Evolutionary conservation across 805 yeast genomes (phyloP).

Genomic region (Osmozyma mogii): DNA sequence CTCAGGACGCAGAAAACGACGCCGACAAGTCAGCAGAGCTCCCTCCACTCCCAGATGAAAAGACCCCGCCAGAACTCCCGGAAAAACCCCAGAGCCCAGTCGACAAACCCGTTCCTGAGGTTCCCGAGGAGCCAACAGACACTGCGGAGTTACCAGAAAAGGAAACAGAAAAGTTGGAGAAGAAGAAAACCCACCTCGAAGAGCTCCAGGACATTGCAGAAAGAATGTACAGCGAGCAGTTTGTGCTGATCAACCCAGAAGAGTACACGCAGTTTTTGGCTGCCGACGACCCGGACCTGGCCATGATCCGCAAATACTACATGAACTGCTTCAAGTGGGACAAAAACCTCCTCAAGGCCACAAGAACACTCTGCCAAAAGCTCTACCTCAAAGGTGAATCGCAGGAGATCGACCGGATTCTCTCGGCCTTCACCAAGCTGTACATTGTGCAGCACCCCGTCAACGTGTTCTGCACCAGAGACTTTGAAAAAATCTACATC

Average conservation of each 20-base stretch:
- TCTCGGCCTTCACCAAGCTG: constrained; percentile 58
- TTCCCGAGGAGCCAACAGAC: neutral
- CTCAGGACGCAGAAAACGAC: too few relatives aligned
- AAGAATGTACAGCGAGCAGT: constrained; percentile 31
- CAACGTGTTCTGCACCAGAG: constrained; percentile 42
- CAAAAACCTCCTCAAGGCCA: constrained; percentile 45
- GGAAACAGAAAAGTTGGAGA: neutral
- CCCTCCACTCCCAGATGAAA: constrained; percentile 3
- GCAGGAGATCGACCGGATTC: constrained; percentile 67
- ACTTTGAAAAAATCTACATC: constrained; percentile 53
- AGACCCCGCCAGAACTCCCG: neutral
- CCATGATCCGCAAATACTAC: constrained; percentile 33
- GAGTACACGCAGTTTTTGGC: constrained; percentile 38
- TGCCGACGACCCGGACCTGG: constrained; percentile 36
- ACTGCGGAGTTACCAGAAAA: neutral
- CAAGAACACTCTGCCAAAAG: constrained; percentile 54
- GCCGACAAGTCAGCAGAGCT: constrained; percentile 11
- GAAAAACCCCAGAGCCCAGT: neutral
- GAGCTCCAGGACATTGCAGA: constrained; percentile 28
- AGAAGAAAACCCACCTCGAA: neutral
- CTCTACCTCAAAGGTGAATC: constrained; percentile 78
- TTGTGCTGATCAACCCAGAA: constrained; percentile 35
- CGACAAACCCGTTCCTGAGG: neutral
- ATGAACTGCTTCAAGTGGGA: constrained; percentile 42
- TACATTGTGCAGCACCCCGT: constrained; percentile 48